Percentiles rank a stretch among this genome's conserved stretches.
phyloP scores from a whole-genome alignment of 2,329 filamentous ascomycete genomes.

The Pseudogymnoascus sp. region DNA sequence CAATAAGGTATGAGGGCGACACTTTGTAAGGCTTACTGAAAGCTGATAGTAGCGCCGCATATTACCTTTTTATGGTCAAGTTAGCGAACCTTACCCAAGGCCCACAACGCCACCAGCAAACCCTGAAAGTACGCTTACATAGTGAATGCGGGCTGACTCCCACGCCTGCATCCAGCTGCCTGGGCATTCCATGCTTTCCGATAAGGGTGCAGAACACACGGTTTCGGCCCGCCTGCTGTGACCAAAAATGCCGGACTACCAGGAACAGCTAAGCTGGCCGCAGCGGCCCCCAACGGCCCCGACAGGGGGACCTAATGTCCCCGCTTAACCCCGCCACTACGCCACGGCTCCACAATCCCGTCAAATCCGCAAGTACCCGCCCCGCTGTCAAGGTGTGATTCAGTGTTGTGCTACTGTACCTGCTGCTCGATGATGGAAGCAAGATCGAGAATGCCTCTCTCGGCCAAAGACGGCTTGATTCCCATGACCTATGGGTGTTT shows the following conservation, averaged over 20 bases:
- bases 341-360: neutral
- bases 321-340: neutral
- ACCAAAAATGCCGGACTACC: neutral
- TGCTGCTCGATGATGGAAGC: neutral
- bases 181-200: neutral
- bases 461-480: neutral
- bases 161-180: neutral
- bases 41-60: neutral
- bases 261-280: neutral
- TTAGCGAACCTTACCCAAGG: neutral
- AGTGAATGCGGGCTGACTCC: neutral
- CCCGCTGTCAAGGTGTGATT: neutral
- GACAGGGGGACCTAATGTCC: neutral
- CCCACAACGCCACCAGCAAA: neutral
- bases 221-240: neutral
- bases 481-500: neutral
- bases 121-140: neutral
- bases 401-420: neutral
- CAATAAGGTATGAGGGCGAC: neutral
- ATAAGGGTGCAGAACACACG: neutral
- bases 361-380: neutral
- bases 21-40: neutral
- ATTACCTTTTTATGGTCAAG: conserved; percentile 1
- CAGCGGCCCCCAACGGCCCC: neutral
- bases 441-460: neutral